A percentile compares a stretch with the other conserved stretches of the same genome.
phyloP scores from a whole-genome alignment of 805 yeast genomes.

The Torulaspora microellipsoides region DNA sequence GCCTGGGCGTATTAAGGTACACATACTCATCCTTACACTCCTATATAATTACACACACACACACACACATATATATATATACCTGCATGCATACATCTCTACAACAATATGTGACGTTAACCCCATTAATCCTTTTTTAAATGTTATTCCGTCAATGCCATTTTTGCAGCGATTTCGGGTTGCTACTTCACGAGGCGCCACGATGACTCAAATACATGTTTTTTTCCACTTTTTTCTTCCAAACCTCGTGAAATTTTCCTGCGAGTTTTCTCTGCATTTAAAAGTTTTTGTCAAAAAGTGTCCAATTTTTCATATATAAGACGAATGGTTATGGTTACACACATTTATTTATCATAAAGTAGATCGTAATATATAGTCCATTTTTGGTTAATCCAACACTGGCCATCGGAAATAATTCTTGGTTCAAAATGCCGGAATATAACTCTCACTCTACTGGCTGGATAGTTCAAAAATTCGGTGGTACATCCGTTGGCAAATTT shows the following conservation, averaged over 20 bases:
- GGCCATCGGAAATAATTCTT: not conserved
- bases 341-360: not conserved
- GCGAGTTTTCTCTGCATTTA: constrained; percentile 1
- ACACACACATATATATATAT: not conserved
- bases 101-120: not conserved
- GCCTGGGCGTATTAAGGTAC: constrained; percentile 12
- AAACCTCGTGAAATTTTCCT: not conserved
- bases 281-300: not conserved
- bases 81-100: not conserved
- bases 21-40: not conserved
- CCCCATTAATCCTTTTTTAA: too few relatives aligned
- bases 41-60: not conserved
- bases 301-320: not conserved
- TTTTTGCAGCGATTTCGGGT: too few relatives aligned
- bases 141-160: too few relatives aligned
- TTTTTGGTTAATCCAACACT: not conserved
- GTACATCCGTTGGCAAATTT: constrained; percentile 95
- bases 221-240: too few relatives aligned
- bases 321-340: not conserved
- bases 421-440: constrained; percentile 1
- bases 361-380: not conserved
- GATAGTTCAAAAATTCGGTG: constrained; percentile 94
- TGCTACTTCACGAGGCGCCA: too few relatives aligned
- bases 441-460: constrained; percentile 39
- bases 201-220: too few relatives aligned